Evolutionary conservation across 495 filamentous ascomycete species (phyloP).

Genomic region (Jackrogersella minutella): DNA sequence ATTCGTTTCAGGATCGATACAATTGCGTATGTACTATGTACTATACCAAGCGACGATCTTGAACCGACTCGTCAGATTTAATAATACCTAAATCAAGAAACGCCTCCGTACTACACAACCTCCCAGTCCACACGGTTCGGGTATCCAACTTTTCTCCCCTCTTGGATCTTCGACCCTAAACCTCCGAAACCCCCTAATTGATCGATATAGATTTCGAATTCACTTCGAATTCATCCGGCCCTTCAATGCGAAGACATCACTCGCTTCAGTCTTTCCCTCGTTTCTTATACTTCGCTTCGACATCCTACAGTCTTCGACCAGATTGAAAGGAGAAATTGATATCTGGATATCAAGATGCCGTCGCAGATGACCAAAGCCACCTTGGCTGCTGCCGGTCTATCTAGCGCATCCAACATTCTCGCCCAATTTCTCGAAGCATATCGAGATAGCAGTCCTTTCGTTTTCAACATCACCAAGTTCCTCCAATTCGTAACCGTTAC

Average conservation of each 20-base stretch:
- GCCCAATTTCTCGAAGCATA: conserved; percentile 46
- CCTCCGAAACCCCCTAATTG: not conserved
- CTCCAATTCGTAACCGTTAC: conserved; percentile 44
- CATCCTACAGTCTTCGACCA: conserved; percentile 22
- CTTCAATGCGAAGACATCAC: conserved; percentile 31
- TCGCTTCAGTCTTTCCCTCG: conserved; percentile 17
- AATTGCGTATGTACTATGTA: conserved; percentile 19
- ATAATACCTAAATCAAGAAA: conserved; percentile 30
- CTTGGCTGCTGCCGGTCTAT: conserved; percentile 41
- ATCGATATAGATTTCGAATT: conserved; percentile 12
- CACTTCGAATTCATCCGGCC: conserved; percentile 19
- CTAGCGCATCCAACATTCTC: conserved; percentile 44
- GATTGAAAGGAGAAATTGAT: conserved; percentile 20
- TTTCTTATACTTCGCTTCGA: conserved; percentile 3
- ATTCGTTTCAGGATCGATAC: not conserved
- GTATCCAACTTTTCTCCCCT: conserved; percentile 3
- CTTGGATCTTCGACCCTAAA: conserved; percentile 16
- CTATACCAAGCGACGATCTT: conserved; percentile 20
- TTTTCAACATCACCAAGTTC: conserved; percentile 41
- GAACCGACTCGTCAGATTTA: conserved; percentile 31
- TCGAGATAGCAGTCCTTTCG: conserved; percentile 39
- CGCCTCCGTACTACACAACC: conserved; percentile 1
- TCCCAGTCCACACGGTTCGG: too few species aligned
- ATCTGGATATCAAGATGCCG: conserved; percentile 36
- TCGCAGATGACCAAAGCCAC: conserved; percentile 46